These are phyloP conservation scores for Madurella fahalii DNA, from an alignment of 2,329 filamentous ascomycete species.

Conservation along the genomic window DNA sequence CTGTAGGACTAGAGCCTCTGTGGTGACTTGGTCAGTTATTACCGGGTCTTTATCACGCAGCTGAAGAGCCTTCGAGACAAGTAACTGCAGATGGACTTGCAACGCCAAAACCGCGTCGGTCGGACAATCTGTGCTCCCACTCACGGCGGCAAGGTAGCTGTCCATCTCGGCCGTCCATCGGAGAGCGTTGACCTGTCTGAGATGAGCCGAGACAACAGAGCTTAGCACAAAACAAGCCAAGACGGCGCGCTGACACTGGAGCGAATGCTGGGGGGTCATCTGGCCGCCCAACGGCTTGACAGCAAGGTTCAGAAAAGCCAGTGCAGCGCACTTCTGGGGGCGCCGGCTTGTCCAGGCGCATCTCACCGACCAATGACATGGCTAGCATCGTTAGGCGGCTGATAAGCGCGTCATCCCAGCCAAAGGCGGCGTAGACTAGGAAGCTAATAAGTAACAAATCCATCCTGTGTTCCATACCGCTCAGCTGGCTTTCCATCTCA, in stretches of 20 bases:
- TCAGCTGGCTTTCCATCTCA: slow-evolving; percentile 27
- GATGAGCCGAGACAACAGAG: slow-evolving; percentile 33
- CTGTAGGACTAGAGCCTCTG: too few species aligned
- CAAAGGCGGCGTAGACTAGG: slow-evolving; percentile 37
- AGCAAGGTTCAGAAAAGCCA: slow-evolving; percentile 30
- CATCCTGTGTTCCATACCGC: slow-evolving; percentile 31
- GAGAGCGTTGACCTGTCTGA: slow-evolving; percentile 33
- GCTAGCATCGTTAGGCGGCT: slow-evolving; percentile 35
- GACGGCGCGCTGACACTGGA: slow-evolving; percentile 26
- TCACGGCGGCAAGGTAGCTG: slow-evolving; percentile 31
- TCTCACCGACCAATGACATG: slow-evolving; percentile 35
- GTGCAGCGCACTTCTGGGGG: slow-evolving; percentile 30
- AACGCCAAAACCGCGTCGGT: slow-evolving; percentile 31
- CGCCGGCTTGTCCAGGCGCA: slow-evolving; percentile 33
- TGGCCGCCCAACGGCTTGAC: too few species aligned
- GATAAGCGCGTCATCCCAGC: slow-evolving; percentile 27
- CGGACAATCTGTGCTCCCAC: slow-evolving; percentile 24
- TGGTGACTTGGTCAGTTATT: not conserved
- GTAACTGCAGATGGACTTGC: slow-evolving; percentile 36
- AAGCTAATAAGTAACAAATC: slow-evolving; percentile 36
- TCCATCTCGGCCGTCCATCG: slow-evolving; percentile 39
- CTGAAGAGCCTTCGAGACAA: slow-evolving; percentile 31
- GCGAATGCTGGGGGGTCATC: slow-evolving; percentile 30
- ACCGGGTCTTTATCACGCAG: slow-evolving; percentile 26
- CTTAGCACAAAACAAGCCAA: slow-evolving; percentile 31